Evolutionary conservation across 2,329 filamentous ascomycete genomes (phyloP).

Genomic region (Tolypocladium ovalisporum): DNA sequence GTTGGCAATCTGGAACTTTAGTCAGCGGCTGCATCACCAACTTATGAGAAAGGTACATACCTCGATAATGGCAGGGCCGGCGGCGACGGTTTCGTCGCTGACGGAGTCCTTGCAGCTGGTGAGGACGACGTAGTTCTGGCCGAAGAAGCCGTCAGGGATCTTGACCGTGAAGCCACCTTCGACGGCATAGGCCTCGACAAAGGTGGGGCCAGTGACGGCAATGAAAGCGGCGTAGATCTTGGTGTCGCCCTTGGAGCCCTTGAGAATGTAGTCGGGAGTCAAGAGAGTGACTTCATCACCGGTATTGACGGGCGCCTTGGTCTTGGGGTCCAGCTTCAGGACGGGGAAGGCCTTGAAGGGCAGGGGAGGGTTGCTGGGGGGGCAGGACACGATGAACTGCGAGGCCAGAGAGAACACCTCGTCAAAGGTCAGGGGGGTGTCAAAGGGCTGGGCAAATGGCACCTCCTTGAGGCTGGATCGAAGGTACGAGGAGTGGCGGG

Average conservation of each 20-base stretch:
- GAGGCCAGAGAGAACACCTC: not conserved
- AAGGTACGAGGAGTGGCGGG: not conserved
- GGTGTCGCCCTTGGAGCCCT: not conserved
- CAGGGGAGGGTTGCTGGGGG: not conserved
- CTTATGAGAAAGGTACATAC: not conserved
- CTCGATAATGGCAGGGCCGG: conserved; percentile 23
- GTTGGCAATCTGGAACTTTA: not conserved
- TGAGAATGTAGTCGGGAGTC: not conserved
- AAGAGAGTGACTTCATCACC: not conserved
- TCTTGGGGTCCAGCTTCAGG: not conserved
- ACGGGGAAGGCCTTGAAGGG: not conserved
- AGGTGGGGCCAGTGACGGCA: conserved; percentile 2
- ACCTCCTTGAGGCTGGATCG: not conserved
- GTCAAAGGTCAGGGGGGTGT: not conserved
- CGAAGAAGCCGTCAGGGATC: conserved; percentile 11
- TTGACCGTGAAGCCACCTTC: conserved; percentile 5
- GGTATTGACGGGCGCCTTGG: not conserved
- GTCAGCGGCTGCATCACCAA: not conserved
- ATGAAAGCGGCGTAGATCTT: not conserved
- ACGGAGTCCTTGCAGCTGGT: conserved; percentile 19
- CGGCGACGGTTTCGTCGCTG: conserved; percentile 21
- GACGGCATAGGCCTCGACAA: conserved; percentile 1
- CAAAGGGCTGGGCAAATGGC: not conserved
- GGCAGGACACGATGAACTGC: not conserved
- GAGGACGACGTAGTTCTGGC: conserved; percentile 24